Percentiles rank a stretch among this genome's conserved stretches.
These are phyloP conservation scores for Fermentozyma sake DNA, from an alignment of 1,139 yeast genomes.

Conservation along the genomic window DNA sequence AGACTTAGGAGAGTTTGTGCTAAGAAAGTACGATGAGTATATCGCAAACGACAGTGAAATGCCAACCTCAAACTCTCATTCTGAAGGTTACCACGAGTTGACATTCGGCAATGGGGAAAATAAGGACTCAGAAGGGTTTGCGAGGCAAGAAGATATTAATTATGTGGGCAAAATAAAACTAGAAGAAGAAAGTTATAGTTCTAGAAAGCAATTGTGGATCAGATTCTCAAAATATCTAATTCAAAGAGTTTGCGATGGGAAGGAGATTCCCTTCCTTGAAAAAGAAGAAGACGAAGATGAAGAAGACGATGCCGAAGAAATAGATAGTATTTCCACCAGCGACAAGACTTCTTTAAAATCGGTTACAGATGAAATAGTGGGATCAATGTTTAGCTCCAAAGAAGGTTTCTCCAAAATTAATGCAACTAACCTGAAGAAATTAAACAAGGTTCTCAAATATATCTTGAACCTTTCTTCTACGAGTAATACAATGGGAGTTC, in stretches of 20 bases:
- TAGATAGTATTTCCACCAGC: not conserved
- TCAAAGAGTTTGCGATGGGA: conserved; percentile 27
- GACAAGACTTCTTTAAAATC: conserved; percentile 1
- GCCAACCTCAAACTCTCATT: conserved; percentile 2
- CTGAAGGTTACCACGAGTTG: conserved; percentile 2
- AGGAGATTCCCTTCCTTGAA: conserved; percentile 17
- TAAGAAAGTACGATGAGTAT: conserved; percentile 30
- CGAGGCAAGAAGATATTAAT: conserved; percentile 11
- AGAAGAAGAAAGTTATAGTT: conserved; percentile 33
- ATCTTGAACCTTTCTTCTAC: conserved; percentile 41
- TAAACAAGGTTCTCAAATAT: conserved; percentile 30
- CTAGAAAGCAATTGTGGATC: conserved; percentile 73
- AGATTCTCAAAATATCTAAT: conserved; percentile 62
- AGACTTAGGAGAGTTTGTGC: conserved; percentile 47
- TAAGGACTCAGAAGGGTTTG: not conserved
- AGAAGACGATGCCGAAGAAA: not conserved
- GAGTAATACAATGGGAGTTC: conserved; percentile 12
- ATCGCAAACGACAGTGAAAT: conserved; percentile 12
- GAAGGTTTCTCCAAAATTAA: conserved; percentile 1
- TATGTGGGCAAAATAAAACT: conserved; percentile 23
- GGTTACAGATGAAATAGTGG: conserved; percentile 8
- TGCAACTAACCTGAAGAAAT: conserved; percentile 11
- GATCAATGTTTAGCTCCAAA: conserved; percentile 4
- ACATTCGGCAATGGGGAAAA: not conserved
- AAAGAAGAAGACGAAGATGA: conserved; percentile 7